Percentiles rank a stretch among this genome's conserved stretches.
Evolutionary conservation across 192 early-diverging fungal species (phyloP).

Genomic region (Dimargaris xerosporica): DNA sequence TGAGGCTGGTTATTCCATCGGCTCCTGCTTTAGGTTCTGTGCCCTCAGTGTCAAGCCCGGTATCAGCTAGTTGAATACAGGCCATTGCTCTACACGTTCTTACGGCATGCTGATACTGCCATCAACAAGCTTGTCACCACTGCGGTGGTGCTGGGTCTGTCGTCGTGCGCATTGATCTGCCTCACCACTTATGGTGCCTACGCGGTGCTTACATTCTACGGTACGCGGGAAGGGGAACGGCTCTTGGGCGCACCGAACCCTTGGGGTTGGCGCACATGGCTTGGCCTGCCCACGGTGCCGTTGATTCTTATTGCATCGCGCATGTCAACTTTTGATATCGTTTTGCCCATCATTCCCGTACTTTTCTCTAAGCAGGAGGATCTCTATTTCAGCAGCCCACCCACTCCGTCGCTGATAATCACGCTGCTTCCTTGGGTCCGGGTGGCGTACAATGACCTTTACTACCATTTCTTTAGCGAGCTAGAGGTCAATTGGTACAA

Average conservation of each 20-base stretch:
- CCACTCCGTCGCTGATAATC: conserved; percentile 30
- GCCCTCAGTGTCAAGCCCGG: conserved; percentile 37
- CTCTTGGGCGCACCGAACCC: conserved; percentile 29
- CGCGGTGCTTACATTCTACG: conserved; percentile 38
- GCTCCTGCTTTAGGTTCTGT: conserved; percentile 26
- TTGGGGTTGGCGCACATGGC: conserved; percentile 47
- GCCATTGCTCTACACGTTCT: conserved; percentile 23
- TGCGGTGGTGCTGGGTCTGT: conserved; percentile 29
- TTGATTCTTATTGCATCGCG: conserved; percentile 33
- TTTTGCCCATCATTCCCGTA: conserved; percentile 34
- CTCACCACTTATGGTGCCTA: conserved; percentile 39
- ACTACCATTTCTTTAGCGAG: conserved; percentile 8
- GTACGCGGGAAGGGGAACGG: conserved; percentile 31
- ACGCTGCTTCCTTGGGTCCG: conserved; percentile 37
- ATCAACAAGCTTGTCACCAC: conserved; percentile 31
- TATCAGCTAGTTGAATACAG: conserved; percentile 28
- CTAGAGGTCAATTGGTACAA: conserved; percentile 1
- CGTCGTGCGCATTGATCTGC: conserved; percentile 31
- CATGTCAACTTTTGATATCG: conserved; percentile 27
- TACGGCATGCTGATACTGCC: conserved; percentile 23
- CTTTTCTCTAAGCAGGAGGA: conserved; percentile 26
- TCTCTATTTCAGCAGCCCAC: conserved; percentile 28
- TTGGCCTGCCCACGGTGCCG: conserved; percentile 21
- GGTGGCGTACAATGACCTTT: conserved; percentile 17
- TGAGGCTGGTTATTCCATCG: not conserved